Conservation (phyloP, 805 yeast genomes). For the Soucietia sequanensis region DNA sequence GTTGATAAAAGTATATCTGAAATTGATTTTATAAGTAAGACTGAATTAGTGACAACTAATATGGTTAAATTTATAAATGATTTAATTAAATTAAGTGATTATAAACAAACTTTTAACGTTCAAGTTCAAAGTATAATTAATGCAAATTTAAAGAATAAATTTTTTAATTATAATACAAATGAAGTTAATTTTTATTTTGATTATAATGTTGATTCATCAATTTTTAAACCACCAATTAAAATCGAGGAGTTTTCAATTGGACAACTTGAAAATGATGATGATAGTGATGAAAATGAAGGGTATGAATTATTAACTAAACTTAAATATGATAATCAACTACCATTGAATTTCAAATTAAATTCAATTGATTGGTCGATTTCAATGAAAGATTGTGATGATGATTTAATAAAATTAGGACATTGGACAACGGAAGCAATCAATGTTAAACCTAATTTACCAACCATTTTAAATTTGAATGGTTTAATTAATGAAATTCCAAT, state of each 20-base stretch:
- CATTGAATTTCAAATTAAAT: conserved; percentile 16
- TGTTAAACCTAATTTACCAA: conserved; percentile 12
- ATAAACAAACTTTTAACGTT: conserved; percentile 14
- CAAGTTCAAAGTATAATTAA: conserved; percentile 20
- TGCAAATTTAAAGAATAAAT: conserved; percentile 15
- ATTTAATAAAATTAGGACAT: conserved; percentile 19
- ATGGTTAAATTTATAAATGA: conserved; percentile 10
- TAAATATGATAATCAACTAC: conserved; percentile 11
- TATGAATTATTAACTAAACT: conserved; percentile 8
- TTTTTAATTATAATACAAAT: conserved; percentile 13
- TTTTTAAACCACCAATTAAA: conserved; percentile 13
- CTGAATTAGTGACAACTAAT: conserved; percentile 10
- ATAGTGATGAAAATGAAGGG: conserved; percentile 1
- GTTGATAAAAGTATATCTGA: conserved; percentile 17
- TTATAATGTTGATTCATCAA: conserved; percentile 7
- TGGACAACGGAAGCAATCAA: conserved; percentile 17
- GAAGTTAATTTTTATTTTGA: conserved; percentile 14
- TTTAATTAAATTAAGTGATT: background rate
- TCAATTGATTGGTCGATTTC: conserved; percentile 26
- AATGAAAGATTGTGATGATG: conserved; percentile 22
- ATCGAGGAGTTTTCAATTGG: conserved; percentile 12
- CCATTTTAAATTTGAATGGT: conserved; percentile 18
- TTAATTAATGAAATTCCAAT: conserved; percentile 16
- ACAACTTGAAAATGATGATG: conserved; percentile 2
- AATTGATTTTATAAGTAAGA: conserved; percentile 21